These are phyloP conservation scores for Arabidopsis suecica DNA, from an alignment of 345 rosid genomes.

Conservation along the genomic window DNA sequence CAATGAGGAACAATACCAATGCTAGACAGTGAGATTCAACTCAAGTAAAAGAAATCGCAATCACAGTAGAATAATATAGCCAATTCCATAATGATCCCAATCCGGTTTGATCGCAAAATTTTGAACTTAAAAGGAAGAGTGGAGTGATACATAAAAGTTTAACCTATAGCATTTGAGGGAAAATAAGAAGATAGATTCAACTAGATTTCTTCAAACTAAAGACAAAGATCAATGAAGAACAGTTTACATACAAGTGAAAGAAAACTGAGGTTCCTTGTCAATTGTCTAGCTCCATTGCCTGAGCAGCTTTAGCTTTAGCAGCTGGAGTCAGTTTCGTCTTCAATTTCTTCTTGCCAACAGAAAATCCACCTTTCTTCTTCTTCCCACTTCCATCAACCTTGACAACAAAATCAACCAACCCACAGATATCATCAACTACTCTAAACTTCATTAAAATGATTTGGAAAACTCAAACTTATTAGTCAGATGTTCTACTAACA, in stretches of 20 bases:
- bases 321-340: slow-evolving; percentile 80
- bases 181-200: too few species aligned
- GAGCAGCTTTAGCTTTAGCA: slow-evolving; percentile 88
- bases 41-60: too few species aligned
- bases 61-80: too few species aligned
- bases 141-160: slow-evolving; percentile 1
- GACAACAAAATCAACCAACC: slow-evolving; percentile 21
- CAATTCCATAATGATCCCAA: not conserved
- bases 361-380: slow-evolving; percentile 82
- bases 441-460: not conserved
- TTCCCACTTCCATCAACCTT: slow-evolving; percentile 80
- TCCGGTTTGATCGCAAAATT: slow-evolving; percentile 3
- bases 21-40: not conserved
- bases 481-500: not conserved
- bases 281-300: slow-evolving; percentile 95
- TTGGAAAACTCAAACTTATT: not conserved
- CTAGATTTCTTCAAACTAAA: not conserved
- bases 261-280: slow-evolving; percentile 50
- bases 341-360: slow-evolving; percentile 83
- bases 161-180: not conserved
- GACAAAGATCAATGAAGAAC: slow-evolving; percentile 21
- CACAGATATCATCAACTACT: slow-evolving; percentile 6
- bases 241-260: slow-evolving; percentile 28
- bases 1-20: not conserved
- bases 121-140: slow-evolving; percentile 9